Conservation (phyloP, 2,329 filamentous ascomycete genomes). For the Clarireedia homoeocarpa region DNA sequence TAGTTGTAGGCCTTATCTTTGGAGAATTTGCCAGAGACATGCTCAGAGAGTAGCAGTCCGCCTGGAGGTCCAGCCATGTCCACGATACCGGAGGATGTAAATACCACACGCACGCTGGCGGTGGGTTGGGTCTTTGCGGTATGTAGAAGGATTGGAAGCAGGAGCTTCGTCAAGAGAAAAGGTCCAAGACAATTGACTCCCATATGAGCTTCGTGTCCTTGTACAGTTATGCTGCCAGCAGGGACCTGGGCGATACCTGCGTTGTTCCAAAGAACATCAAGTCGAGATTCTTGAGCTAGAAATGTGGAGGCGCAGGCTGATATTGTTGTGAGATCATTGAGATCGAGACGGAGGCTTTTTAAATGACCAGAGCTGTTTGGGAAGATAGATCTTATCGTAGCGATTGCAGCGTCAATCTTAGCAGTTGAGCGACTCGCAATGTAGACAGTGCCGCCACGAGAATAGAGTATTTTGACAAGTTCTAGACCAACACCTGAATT, state of each 20-base stretch:
- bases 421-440: conserved; percentile 36
- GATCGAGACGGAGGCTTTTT: conserved; percentile 30
- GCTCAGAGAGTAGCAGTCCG: background rate
- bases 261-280: conserved; percentile 34
- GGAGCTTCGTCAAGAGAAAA: conserved; percentile 19
- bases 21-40: background rate
- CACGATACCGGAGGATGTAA: background rate
- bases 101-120: background rate
- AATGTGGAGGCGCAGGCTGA: conserved; percentile 30
- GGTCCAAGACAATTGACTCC: conserved; percentile 13
- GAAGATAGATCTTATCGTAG: conserved; percentile 1
- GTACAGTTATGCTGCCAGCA: background rate
- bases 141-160: conserved; percentile 33
- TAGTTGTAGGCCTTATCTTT: conserved; percentile 11
- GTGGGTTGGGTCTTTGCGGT: background rate
- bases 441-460: conserved; percentile 40
- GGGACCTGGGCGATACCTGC: conserved; percentile 30
- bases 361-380: conserved; percentile 19
- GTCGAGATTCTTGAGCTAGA: conserved; percentile 24
- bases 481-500: conserved; percentile 29
- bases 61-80: background rate
- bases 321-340: conserved; percentile 31
- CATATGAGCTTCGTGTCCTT: conserved; percentile 13
- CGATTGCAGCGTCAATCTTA: conserved; percentile 31
- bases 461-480: conserved; percentile 41